phyloP scores from a whole-genome alignment of 805 yeast genomes.

The Myxozyma neotropica region DNA sequence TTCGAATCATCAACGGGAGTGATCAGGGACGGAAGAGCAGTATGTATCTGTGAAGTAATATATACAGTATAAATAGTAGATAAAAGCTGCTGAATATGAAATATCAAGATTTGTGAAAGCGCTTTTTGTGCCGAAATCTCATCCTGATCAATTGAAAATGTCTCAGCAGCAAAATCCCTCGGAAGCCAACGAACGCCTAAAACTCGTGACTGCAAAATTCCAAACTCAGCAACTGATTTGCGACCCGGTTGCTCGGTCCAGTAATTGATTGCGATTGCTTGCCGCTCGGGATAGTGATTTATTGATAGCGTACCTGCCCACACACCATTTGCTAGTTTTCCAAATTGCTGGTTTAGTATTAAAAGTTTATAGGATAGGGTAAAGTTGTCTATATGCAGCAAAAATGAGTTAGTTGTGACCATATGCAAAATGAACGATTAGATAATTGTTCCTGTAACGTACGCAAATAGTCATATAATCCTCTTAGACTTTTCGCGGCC shows the following conservation, averaged over 20 bases:
- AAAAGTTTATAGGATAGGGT: conserved; percentile 42
- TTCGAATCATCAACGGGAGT: conserved; percentile 23
- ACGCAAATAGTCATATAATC: conserved; percentile 53
- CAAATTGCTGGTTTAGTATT: conserved; percentile 59
- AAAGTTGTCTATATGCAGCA: conserved; percentile 14
- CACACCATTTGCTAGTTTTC: conserved; percentile 51
- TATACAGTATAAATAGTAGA: conserved; percentile 16
- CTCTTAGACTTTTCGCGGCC: conserved; percentile 50
- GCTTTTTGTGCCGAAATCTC: conserved; percentile 29
- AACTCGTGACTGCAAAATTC: conserved; percentile 43
- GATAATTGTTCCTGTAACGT: background rate
- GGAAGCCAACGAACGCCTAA: conserved; percentile 33
- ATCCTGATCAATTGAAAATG: conserved; percentile 24
- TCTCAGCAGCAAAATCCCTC: conserved; percentile 11
- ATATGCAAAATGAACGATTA: background rate
- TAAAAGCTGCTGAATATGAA: conserved; percentile 28
- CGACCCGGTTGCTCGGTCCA: conserved; percentile 53
- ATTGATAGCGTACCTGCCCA: conserved; percentile 68
- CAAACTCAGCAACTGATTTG: conserved; percentile 62
- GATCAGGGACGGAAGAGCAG: conserved; percentile 21
- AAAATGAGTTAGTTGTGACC: background rate
- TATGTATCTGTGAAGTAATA: conserved; percentile 11
- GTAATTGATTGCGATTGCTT: conserved; percentile 60
- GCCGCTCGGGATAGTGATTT: conserved; percentile 56
- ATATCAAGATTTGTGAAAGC: conserved; percentile 23